Percentiles rank a stretch among this genome's conserved stretches.
phyloP scores from a whole-genome alignment of 441 rosid species.

The Pelargonium citronellum region DNA sequence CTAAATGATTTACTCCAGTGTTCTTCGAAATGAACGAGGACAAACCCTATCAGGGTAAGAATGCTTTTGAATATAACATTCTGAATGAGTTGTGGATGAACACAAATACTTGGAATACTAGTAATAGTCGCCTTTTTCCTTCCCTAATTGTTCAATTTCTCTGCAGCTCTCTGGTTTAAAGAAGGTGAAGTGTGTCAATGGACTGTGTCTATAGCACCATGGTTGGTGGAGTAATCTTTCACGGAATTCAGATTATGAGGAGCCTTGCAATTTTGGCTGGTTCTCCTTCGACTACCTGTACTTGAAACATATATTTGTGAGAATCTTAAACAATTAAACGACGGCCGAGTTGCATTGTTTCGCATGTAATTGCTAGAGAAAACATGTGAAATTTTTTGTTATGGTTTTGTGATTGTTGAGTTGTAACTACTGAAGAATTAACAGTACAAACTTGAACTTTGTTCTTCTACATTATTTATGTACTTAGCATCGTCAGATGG shows the following conservation, averaged over 20 bases:
- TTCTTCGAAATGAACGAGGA: background rate
- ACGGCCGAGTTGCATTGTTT: no score
- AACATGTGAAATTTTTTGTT: no score
- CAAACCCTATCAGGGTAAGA: background rate
- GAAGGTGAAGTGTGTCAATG: conserved; percentile 81
- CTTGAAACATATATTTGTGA: conserved; percentile 7
- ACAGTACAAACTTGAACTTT: no score
- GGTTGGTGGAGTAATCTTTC: conserved; percentile 54
- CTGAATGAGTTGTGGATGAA: background rate
- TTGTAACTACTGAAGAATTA: no score
- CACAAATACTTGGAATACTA: background rate
- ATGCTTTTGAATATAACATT: background rate
- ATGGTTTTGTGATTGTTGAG: no score
- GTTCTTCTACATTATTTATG: no score
- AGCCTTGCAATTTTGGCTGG: conserved; percentile 14
- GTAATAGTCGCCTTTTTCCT: no score
- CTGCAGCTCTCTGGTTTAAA: conserved; percentile 75
- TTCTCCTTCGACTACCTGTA: conserved; percentile 16
- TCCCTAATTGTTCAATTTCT: conserved; percentile 17
- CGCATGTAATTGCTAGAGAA: no score
- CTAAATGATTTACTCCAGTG: background rate
- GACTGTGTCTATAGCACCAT: conserved; percentile 65
- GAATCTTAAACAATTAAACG: background rate
- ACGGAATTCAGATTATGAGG: background rate
- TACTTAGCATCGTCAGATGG: no score